These are phyloP conservation scores for Gigaspora rosea DNA, from an alignment of 192 early-diverging fungal genomes.

Conservation along the genomic window DNA sequence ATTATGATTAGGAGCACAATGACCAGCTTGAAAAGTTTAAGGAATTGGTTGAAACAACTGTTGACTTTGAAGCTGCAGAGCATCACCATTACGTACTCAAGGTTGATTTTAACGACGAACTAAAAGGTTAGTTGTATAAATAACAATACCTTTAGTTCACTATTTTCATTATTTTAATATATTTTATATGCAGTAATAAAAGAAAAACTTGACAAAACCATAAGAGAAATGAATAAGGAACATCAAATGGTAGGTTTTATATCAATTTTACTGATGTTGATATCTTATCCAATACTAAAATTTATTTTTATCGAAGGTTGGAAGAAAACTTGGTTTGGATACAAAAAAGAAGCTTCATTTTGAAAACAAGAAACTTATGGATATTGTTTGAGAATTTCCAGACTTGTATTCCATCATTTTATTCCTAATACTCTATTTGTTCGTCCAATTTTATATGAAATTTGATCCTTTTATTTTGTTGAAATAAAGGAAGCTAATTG, in stretches of 20 bases:
- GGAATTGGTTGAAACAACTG: conserved; percentile 85
- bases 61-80: conserved; percentile 84
- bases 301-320: conserved; percentile 43
- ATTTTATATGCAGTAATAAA: conserved; percentile 40
- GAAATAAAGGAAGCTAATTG: conserved; percentile 58
- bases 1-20: conserved; percentile 43
- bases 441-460: neutral
- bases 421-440: conserved; percentile 39
- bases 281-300: neutral
- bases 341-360: conserved; percentile 87
- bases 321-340: conserved; percentile 70
- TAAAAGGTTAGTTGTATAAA: conserved; percentile 57
- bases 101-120: conserved; percentile 74
- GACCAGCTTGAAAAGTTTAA: conserved; percentile 66
- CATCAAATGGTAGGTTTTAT: conserved; percentile 49
- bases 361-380: conserved; percentile 79
- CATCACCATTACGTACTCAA: conserved; percentile 87
- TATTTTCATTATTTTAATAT: conserved; percentile 12
- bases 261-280: neutral
- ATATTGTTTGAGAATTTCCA: conserved; percentile 80
- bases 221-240: conserved; percentile 61
- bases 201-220: conserved; percentile 54
- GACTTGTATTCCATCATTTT: conserved; percentile 45
- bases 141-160: conserved; percentile 27
- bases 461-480: neutral